These are phyloP conservation scores for Cercospora janseana DNA, from an alignment of 2,329 filamentous ascomycete genomes.

Conservation along the genomic window DNA sequence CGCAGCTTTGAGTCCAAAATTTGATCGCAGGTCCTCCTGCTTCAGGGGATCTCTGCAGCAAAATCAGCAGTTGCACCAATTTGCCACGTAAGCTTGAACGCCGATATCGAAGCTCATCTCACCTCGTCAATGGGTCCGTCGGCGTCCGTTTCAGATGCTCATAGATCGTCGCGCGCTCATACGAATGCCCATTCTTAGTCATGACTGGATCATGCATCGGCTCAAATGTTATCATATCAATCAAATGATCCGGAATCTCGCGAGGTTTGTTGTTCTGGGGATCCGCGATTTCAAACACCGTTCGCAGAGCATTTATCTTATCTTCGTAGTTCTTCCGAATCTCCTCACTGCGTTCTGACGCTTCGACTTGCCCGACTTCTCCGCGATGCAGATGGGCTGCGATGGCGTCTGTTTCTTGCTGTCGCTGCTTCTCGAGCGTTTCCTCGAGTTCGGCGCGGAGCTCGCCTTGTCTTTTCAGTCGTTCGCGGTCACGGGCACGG, in stretches of 20 bases:
- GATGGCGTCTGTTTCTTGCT: conserved; percentile 42
- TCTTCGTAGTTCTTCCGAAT: conserved; percentile 43
- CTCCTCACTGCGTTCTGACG: conserved; percentile 49
- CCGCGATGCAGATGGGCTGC: conserved; percentile 33
- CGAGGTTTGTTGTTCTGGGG: conserved; percentile 47
- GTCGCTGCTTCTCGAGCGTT: conserved; percentile 51
- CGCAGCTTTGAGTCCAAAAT: conserved; percentile 75
- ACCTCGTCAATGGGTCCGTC: conserved; percentile 78
- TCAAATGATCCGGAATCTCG: conserved; percentile 70
- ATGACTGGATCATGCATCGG: conserved; percentile 48
- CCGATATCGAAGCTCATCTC: background rate
- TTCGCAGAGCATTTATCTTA: conserved; percentile 46
- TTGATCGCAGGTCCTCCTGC: conserved; percentile 71
- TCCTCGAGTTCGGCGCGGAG: conserved; percentile 61
- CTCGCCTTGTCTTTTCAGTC: conserved; percentile 55
- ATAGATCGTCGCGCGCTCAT: conserved; percentile 80
- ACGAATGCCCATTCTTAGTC: conserved; percentile 83
- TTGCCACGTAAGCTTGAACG: too few species aligned
- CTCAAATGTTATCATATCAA: conserved; percentile 59
- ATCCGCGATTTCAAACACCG: conserved; percentile 49
- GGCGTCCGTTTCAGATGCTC: conserved; percentile 75
- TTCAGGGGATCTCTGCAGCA: conserved; percentile 51
- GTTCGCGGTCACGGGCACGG: conserved; percentile 67
- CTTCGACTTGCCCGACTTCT: conserved; percentile 46
- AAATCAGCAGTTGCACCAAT: background rate